Evolutionary conservation across 352 stramenopile genomes (phyloP).

Genomic region (Phytophthora quininea): DNA sequence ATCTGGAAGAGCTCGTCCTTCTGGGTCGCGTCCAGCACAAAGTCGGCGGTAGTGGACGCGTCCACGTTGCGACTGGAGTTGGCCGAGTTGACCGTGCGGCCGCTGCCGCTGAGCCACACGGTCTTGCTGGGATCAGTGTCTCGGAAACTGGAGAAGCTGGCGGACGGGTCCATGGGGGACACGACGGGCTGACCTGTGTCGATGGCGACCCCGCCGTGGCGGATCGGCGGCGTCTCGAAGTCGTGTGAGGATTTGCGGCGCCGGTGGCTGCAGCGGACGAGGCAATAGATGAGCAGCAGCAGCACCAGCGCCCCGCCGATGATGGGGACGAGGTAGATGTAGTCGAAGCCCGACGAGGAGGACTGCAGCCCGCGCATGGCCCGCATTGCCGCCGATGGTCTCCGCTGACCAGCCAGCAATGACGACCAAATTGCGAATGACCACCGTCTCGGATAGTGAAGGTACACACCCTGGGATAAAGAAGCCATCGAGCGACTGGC

Average conservation of each 20-base stretch:
- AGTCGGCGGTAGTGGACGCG: constrained; percentile 16
- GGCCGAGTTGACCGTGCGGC: constrained; percentile 27
- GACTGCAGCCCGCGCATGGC: constrained; percentile 8
- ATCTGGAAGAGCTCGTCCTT: constrained; percentile 31
- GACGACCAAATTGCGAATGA: not conserved
- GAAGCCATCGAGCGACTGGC: constrained; percentile 1
- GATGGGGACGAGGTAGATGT: constrained; percentile 44
- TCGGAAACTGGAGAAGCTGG: constrained; percentile 31
- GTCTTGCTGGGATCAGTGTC: constrained; percentile 22
- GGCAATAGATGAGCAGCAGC: constrained; percentile 8
- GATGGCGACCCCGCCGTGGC: not conserved
- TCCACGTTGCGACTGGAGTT: constrained; percentile 17
- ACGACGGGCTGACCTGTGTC: constrained; percentile 6
- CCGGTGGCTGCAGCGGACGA: constrained; percentile 11
- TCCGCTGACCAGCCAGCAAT: not conserved
- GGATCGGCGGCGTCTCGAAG: constrained; percentile 15
- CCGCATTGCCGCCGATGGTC: too few species aligned
- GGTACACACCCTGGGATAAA: constrained; percentile 3
- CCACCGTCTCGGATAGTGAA: not conserved
- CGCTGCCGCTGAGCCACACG: constrained; percentile 33
- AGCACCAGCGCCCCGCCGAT: constrained; percentile 19
- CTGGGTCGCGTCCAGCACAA: constrained; percentile 26
- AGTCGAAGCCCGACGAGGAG: constrained; percentile 27
- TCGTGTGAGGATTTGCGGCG: constrained; percentile 7
- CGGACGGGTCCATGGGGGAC: constrained; percentile 29